Evolutionary conservation across 306 rosid genomes (phyloP).

Genomic region (Elaeagnus macrophylla): DNA sequence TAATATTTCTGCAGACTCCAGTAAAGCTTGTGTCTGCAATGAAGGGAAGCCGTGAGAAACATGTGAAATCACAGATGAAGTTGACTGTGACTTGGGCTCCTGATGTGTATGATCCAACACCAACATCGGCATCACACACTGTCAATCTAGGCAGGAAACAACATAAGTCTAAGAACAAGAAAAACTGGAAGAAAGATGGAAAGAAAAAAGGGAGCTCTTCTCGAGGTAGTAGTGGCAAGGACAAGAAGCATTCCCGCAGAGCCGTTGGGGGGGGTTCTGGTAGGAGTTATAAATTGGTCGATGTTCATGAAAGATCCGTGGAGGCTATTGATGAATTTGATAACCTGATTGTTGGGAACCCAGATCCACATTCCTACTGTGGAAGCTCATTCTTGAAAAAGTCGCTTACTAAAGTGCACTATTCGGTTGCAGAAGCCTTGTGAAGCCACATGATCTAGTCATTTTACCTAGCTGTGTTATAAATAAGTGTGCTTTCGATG

Average conservation of each 20-base stretch:
- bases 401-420: constrained; percentile 46
- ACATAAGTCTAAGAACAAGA: constrained; percentile 53
- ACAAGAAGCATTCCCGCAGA: constrained; percentile 51
- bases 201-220: constrained; percentile 49
- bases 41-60: constrained; percentile 68
- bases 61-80: constrained; percentile 25
- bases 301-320: constrained; percentile 14
- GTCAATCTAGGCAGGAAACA: constrained; percentile 50
- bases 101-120: constrained; percentile 76
- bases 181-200: constrained; percentile 49
- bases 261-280: constrained; percentile 29
- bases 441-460: constrained; percentile 20
- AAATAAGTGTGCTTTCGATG: too few species aligned
- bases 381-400: constrained; percentile 46
- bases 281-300: constrained; percentile 16
- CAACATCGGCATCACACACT: constrained; percentile 44
- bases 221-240: constrained; percentile 28
- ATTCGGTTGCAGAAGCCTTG: constrained; percentile 55
- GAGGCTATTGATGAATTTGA: constrained; percentile 24
- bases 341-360: constrained; percentile 29
- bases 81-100: constrained; percentile 75
- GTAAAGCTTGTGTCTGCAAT: constrained; percentile 60
- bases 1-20: constrained; percentile 39
- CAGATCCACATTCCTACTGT: constrained; percentile 34
- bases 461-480: too few species aligned